Percentiles rank a stretch among this genome's conserved stretches.
Evolutionary conservation across 164 flowering plant species (phyloP).

Genomic region (Platanus orientalis): DNA sequence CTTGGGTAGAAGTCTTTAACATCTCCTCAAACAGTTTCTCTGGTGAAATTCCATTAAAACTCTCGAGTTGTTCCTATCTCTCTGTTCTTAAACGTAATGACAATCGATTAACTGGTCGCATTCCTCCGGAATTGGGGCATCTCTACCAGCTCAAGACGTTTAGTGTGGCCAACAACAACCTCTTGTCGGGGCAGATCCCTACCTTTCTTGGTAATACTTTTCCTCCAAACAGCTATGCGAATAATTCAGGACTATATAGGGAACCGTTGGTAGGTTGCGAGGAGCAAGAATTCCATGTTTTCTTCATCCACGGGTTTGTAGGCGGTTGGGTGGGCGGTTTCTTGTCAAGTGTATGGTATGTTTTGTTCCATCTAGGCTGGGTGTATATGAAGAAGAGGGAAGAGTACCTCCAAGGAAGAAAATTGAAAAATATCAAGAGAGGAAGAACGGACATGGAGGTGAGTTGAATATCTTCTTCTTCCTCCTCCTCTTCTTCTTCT

Average conservation of each 20-base stretch:
- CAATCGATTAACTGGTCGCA: conserved; percentile 50
- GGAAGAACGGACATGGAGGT: no score
- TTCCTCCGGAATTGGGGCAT: conserved; percentile 43
- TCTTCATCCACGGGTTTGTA: conserved; percentile 46
- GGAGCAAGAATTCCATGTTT: conserved; percentile 16
- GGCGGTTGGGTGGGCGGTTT: conserved; percentile 41
- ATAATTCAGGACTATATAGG: conserved; percentile 67
- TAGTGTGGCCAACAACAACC: conserved; percentile 53
- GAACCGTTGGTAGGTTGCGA: conserved; percentile 37
- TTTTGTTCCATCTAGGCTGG: conserved; percentile 32
- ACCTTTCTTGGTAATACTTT: conserved; percentile 14
- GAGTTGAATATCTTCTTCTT: no score
- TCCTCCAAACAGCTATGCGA: conserved; percentile 29
- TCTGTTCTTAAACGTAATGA: conserved; percentile 51
- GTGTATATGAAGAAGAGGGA: conserved; percentile 42
- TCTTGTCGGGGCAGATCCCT: conserved; percentile 55
- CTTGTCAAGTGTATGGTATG: conserved; percentile 29
- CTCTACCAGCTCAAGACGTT: conserved; percentile 48
- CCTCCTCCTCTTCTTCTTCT: no score
- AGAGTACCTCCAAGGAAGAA: conserved; percentile 75
- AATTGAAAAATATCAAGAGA: conserved; percentile 72
- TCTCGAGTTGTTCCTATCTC: conserved; percentile 47
- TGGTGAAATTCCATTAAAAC: conserved; percentile 45
- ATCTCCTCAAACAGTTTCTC: conserved; percentile 66
- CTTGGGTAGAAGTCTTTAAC: conserved; percentile 44